These are phyloP conservation scores for Penicillium goetzii DNA, from an alignment of 495 filamentous ascomycete genomes.

Conservation along the genomic window DNA sequence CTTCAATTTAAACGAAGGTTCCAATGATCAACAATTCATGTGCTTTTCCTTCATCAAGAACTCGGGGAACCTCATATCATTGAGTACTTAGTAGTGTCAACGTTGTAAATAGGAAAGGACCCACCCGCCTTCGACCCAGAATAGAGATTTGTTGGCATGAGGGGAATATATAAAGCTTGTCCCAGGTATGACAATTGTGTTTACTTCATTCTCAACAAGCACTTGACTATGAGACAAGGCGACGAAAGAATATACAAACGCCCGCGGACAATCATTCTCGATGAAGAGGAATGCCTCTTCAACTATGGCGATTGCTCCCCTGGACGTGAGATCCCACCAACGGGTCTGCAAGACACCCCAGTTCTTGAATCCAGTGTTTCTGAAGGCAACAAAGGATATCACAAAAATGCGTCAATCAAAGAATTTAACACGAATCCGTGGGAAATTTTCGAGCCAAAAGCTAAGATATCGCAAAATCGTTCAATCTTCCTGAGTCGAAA, in stretches of 20 bases:
- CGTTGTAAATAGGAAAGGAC: background rate
- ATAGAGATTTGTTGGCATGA: background rate
- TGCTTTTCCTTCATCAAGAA: background rate
- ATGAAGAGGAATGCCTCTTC: background rate
- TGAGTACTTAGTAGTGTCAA: background rate
- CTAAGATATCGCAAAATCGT: slow-evolving; percentile 7
- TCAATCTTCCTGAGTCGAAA: slow-evolving; percentile 9
- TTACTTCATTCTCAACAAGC: background rate
- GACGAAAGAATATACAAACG: background rate
- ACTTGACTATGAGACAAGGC: background rate
- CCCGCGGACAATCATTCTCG: background rate
- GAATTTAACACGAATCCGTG: background rate
- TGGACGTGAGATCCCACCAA: background rate
- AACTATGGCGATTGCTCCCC: background rate
- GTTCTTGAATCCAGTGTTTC: background rate
- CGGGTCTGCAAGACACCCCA: background rate
- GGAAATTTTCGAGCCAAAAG: slow-evolving; percentile 7
- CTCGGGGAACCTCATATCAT: background rate
- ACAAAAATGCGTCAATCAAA: background rate
- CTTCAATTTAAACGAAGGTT: background rate
- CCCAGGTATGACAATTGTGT: background rate
- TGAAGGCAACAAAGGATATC: background rate
- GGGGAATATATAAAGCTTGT: background rate
- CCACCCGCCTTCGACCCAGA: background rate
- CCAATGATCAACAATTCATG: background rate